These are phyloP conservation scores for Delphinella strobiligena DNA, from an alignment of 2,329 filamentous ascomycete species.

Conservation along the genomic window DNA sequence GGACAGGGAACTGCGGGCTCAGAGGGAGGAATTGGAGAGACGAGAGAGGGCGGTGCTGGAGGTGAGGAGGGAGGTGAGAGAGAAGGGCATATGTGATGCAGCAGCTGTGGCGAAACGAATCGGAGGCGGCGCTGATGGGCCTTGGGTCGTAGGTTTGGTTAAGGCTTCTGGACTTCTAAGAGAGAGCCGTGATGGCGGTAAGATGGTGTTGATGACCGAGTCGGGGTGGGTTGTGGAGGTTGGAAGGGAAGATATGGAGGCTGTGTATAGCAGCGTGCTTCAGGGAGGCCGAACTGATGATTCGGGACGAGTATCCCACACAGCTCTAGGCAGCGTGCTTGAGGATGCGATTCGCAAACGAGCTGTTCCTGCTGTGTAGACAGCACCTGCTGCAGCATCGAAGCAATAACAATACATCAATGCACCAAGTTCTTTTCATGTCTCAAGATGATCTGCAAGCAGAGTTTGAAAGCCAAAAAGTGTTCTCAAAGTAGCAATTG, in stretches of 20 bases:
- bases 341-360: neutral
- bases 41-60: conserved; percentile 20
- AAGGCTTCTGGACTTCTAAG: conserved; percentile 27
- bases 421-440: no score
- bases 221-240: conserved; percentile 32
- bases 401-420: no score
- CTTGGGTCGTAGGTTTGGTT: conserved; percentile 33
- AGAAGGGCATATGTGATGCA: conserved; percentile 22
- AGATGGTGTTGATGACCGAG: conserved; percentile 29
- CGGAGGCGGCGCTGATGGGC: conserved; percentile 25
- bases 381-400: no score
- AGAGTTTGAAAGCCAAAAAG: no score
- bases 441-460: no score
- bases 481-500: no score
- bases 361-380: neutral
- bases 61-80: conserved; percentile 20
- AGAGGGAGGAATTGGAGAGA: conserved; percentile 25
- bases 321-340: neutral
- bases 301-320: neutral
- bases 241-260: conserved; percentile 25
- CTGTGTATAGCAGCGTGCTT: conserved; percentile 21
- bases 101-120: conserved; percentile 28
- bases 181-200: conserved; percentile 15
- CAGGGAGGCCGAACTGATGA: neutral
- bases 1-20: conserved; percentile 25